A percentile compares a stretch with the other conserved stretches of the same genome.
Evolutionary conservation across 306 rosid genomes (phyloP).

Genomic region (Cicer yamashitae): DNA sequence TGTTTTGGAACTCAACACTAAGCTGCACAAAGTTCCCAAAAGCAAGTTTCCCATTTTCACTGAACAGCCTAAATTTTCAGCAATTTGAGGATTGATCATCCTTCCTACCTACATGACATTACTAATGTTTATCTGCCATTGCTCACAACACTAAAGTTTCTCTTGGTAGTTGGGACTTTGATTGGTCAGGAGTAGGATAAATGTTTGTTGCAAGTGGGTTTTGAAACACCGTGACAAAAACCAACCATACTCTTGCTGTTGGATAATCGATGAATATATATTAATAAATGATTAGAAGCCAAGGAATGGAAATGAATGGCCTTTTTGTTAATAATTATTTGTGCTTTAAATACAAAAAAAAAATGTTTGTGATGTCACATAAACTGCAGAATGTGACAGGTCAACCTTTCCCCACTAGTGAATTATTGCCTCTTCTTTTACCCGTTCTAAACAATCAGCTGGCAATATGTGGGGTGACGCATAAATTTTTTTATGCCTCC

Average conservation of each 20-base stretch:
- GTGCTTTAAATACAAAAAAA: not conserved
- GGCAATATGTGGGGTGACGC: no score
- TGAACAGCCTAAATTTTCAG: not conserved
- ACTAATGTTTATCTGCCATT: not conserved
- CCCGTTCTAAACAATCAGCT: not conserved
- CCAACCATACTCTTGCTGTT: not conserved
- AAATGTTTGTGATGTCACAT: not conserved
- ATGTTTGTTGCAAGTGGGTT: slow-evolving; percentile 3
- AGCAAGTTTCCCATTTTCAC: slow-evolving; percentile 4
- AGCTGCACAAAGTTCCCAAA: not conserved
- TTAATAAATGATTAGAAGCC: not conserved
- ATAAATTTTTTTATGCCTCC: not conserved
- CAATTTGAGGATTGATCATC: slow-evolving; percentile 11
- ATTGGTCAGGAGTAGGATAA: not conserved
- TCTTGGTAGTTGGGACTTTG: slow-evolving; percentile 20
- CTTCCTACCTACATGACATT: not conserved
- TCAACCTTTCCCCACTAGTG: not conserved
- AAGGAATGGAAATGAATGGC: not conserved
- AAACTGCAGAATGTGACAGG: not conserved
- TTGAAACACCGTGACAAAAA: not conserved
- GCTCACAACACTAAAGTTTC: not conserved
- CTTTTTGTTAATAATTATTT: not conserved
- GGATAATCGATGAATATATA: not conserved
- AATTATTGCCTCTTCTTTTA: not conserved
- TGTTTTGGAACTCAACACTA: not conserved